Percentiles rank a stretch among this genome's conserved stretches.
Evolutionary conservation across 345 rosid species (phyloP).

Genomic region (Microcos paniculata): DNA sequence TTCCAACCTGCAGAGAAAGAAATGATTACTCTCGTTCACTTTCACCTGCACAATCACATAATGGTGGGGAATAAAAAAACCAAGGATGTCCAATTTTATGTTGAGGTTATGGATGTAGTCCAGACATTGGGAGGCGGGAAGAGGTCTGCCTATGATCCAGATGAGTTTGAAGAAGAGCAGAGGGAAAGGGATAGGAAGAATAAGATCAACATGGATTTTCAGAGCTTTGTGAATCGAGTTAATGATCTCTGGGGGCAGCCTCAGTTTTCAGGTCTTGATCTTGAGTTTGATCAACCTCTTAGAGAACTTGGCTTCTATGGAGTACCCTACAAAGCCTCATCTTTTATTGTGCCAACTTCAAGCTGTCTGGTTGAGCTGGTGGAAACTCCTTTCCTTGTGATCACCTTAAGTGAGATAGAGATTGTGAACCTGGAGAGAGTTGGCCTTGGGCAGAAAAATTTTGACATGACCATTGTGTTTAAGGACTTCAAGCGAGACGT

Average conservation of each 20-base stretch:
- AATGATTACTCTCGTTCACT: conserved; percentile 85
- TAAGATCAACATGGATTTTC: conserved; percentile 84
- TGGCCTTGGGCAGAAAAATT: conserved; percentile 58
- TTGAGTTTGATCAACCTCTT: conserved; percentile 54
- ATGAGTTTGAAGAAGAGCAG: conserved; percentile 92
- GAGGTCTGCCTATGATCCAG: conserved; percentile 95
- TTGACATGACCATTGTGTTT: conserved; percentile 54
- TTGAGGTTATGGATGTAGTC: conserved; percentile 93
- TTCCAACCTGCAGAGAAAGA: conserved; percentile 97
- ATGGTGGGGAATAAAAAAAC: conserved; percentile 96
- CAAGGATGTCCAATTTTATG: conserved; percentile 88
- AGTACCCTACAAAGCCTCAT: conserved; percentile 47
- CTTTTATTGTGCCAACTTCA: conserved; percentile 53
- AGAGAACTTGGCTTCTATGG: conserved; percentile 60
- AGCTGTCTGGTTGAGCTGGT: conserved; percentile 50
- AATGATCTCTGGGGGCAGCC: conserved; percentile 74
- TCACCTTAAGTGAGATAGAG: conserved; percentile 54
- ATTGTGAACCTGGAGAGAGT: conserved; percentile 61
- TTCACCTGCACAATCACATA: conserved; percentile 89
- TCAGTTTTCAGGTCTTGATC: conserved; percentile 43
- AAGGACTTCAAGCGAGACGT: conserved; percentile 62
- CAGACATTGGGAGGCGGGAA: conserved; percentile 87
- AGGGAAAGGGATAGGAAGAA: conserved; percentile 84
- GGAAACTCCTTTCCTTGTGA: conserved; percentile 44
- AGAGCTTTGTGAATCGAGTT: conserved; percentile 75